Base-by-base conservation (phyloP, 306 rosid species). In the Oxytropis ochrocephala region DNA sequence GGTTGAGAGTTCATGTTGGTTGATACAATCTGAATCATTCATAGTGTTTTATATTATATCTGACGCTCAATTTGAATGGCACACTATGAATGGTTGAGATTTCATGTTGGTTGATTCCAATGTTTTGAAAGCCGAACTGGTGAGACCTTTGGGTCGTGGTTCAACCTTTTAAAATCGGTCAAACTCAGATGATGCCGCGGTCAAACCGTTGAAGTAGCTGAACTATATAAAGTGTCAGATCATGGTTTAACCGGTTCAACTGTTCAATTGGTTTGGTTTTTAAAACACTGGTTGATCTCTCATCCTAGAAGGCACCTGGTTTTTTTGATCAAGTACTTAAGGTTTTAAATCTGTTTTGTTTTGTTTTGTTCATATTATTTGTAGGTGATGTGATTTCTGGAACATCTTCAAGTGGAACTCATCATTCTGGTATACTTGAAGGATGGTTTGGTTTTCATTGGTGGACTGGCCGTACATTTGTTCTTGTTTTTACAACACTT, bases 341-440 rank as follows among this genome's bases (percentile, higher is more conserved):
- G 73, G 3, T 66, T 83, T 47, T 61, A 33, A 78, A n/a, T n/a
- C n/a, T n/a, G n/a, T 64, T 66, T 21, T 11, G 61, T 80, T 65
- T 41, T 79, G 36, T 61, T 56, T 68, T 78, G 43, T 70, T 78
- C 61, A 35, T 62, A 36, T 43, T 64, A 27, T 42, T 60, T 72
- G 79, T 49, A 91, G 97, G 97, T 70, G 97, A 88, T 72, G 97
- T 91, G 82, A 85, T 91, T 42, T 91, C 97, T 18, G 96, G 97
- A 74, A 91, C 97, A 58, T 78, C 97, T 65, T 83, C 96, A 24
- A 68, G 82, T 78, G 89, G 81, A 62, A 79, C 41, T 83, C 96
- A 88, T 79, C 97, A 91, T 54, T 27, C 79, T 0, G 97, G 97
- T 52, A 73, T 91, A 7, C 83, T 91, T 66, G 97, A 91, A 83